Conservation (phyloP, 306 rosid genomes). For the Pterocarpus macrocarpus region DNA sequence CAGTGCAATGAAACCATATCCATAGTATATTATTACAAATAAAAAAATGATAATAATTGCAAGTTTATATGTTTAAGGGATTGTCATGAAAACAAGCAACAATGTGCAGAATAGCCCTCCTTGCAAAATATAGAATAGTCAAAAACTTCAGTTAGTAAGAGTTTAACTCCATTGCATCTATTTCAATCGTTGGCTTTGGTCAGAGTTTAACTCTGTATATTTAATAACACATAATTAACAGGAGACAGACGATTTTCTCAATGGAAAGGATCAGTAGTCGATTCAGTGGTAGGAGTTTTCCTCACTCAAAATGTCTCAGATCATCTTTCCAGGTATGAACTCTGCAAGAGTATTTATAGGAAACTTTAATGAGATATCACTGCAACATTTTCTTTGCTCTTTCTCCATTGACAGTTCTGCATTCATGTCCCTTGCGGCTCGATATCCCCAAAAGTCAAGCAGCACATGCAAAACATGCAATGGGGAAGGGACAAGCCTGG, state of each 20-base stretch:
- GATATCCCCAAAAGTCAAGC: constrained; percentile 63
- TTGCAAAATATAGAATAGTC: constrained; percentile 5
- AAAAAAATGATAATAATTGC: constrained; percentile 17
- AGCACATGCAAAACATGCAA: constrained; percentile 41
- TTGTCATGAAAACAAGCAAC: background rate
- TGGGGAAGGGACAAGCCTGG: constrained; percentile 42
- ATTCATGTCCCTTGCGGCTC: constrained; percentile 94
- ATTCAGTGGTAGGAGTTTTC: constrained; percentile 98
- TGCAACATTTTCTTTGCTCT: constrained; percentile 30
- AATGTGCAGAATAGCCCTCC: background rate
- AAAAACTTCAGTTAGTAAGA: background rate
- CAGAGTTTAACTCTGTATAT: constrained; percentile 14
- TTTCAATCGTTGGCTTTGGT: constrained; percentile 6
- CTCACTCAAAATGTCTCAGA: constrained; percentile 98
- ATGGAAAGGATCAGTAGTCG: constrained; percentile 99
- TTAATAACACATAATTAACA: constrained; percentile 57
- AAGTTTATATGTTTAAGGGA: background rate
- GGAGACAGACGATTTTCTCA: constrained; percentile 96
- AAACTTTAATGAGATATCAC: constrained; percentile 28
- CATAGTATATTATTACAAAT: background rate
- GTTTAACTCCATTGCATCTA: constrained; percentile 18
- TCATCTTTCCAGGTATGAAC: constrained; percentile 91
- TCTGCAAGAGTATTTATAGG: constrained; percentile 9
- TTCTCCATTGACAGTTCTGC: constrained; percentile 84
- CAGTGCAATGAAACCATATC: background rate